A percentile compares a stretch with the other conserved stretches of the same genome.
phyloP scores from a whole-genome alignment of 306 rosid species.

The Ceratonia siliqua region DNA sequence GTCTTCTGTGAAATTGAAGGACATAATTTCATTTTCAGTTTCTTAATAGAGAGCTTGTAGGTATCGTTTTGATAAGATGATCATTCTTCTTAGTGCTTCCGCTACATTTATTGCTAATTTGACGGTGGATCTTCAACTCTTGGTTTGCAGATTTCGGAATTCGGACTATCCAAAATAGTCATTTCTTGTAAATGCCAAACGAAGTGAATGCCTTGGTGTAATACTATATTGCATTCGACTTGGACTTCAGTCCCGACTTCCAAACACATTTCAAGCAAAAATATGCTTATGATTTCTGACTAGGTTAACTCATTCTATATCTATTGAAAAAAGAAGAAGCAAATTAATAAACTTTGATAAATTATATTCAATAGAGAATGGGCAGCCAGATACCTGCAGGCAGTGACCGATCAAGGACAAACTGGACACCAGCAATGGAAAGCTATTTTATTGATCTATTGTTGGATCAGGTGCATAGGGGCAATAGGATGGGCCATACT shows the following conservation, averaged over 20 bases:
- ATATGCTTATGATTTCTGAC: background rate
- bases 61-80: background rate
- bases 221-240: background rate
- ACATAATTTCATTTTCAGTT: conserved; percentile 4
- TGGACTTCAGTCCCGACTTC: background rate
- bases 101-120: background rate
- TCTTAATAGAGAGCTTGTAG: background rate
- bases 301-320: background rate
- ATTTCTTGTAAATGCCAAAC: background rate
- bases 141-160: background rate
- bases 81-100: background rate
- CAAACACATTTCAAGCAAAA: background rate
- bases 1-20: background rate
- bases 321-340: background rate
- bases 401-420: conserved; percentile 43
- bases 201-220: background rate
- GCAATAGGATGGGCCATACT: conserved; percentile 59
- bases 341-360: background rate
- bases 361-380: conserved; percentile 35
- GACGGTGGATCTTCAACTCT: background rate
- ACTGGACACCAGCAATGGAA: conserved; percentile 56
- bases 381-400: conserved; percentile 35
- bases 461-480: conserved; percentile 60
- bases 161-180: background rate
- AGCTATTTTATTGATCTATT: conserved; percentile 47